Percentiles rank a stretch among this genome's conserved stretches.
Conservation (phyloP, 345 rosid genomes). For the Eucalyptus sp. region DNA sequence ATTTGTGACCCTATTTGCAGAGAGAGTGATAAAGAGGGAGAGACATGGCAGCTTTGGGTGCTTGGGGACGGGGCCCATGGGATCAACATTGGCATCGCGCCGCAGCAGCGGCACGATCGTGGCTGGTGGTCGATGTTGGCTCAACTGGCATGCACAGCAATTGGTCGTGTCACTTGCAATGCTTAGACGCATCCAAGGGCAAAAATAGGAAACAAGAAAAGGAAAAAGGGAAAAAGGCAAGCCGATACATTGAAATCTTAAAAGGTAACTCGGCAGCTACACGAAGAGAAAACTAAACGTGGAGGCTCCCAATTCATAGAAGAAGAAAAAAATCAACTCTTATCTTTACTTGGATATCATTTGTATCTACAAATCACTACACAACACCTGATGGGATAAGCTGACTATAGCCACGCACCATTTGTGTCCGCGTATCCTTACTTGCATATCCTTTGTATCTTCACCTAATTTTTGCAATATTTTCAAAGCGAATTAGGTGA, state of each 20-base stretch:
- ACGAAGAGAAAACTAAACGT: neutral
- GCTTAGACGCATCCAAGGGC: no score
- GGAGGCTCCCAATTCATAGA: neutral
- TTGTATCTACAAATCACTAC: neutral
- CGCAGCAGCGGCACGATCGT: no score
- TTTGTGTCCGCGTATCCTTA: neutral
- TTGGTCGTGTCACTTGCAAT: no score
- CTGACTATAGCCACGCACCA: neutral
- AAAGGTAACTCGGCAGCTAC: neutral
- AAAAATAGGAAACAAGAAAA: no score
- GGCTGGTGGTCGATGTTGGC: no score
- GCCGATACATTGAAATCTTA: neutral
- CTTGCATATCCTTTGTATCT: neutral
- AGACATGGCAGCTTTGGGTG: neutral
- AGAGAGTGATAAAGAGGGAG: neutral
- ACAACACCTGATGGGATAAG: neutral
- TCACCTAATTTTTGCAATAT: neutral
- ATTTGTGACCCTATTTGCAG: neutral
- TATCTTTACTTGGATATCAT: neutral
- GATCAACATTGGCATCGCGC: no score
- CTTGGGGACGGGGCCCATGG: neutral
- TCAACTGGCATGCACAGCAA: no score
- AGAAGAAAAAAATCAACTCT: neutral
- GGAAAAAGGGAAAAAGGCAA: no score
- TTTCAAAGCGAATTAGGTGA: neutral